phyloP scores from a whole-genome alignment of 768 basidiomycete genomes.

The Lactarius deliciosus region DNA sequence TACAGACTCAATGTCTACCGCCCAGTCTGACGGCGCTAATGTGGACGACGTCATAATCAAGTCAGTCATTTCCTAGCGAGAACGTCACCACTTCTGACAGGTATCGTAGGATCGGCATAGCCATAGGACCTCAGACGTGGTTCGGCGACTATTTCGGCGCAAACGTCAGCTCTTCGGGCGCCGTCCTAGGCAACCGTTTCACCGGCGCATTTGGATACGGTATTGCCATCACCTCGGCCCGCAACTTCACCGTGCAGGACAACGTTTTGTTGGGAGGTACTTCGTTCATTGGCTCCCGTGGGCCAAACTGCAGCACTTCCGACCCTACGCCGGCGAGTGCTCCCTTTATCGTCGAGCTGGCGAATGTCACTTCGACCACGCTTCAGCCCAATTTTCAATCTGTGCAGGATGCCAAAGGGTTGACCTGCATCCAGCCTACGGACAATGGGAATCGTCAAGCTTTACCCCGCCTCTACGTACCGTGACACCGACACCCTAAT shows the following conservation, averaged over 20 bases:
- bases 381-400: conserved; percentile 54
- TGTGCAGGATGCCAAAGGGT: conserved; percentile 52
- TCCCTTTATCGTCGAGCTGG: conserved; percentile 57
- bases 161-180: conserved; percentile 52
- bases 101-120: conserved; percentile 67
- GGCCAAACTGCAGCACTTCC: conserved; percentile 58
- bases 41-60: conserved; percentile 66
- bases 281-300: conserved; percentile 68
- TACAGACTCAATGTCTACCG: conserved; percentile 42
- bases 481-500: conserved; percentile 25
- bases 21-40: conserved; percentile 53
- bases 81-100: conserved; percentile 14
- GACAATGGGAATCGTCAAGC: conserved; percentile 49
- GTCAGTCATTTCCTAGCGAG: conserved; percentile 40
- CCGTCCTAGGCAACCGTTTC: conserved; percentile 57
- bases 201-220: conserved; percentile 74
- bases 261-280: conserved; percentile 67
- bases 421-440: conserved; percentile 70
- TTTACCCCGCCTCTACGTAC: conserved; percentile 31
- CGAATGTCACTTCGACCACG: conserved; percentile 41
- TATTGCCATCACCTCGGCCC: conserved; percentile 62
- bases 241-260: conserved; percentile 63
- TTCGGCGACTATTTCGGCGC: conserved; percentile 58
- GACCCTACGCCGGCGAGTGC: conserved; percentile 53
- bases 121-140: conserved; percentile 79